Base-by-base conservation (phyloP, 306 rosid genomes). In the Bauhinia variegata region DNA sequence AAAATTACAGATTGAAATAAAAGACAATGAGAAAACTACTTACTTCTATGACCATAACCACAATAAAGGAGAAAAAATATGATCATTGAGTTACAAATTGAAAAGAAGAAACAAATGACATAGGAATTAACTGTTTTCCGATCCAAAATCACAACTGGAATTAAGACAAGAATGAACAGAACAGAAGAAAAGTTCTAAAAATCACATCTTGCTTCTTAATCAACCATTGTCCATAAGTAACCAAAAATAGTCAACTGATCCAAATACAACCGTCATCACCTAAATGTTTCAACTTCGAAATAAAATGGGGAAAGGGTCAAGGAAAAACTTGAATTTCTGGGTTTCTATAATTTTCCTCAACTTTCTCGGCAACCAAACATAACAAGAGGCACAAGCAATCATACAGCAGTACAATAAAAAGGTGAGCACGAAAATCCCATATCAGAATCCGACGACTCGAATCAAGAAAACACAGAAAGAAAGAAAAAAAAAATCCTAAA, bases 1-100 rank as follows among this genome's bases (percentile, higher is more conserved):
- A 32, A 53, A 80, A 50, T 17, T 60, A 89, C 78, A 2, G 93
- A 54, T 32, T 33, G 12, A 57, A 49, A 46, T 50, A 71, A 13
- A 48, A 71, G 55, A 68, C 1, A 53, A 34, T 57, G 52, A 75
- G 56, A 18, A 62, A 75, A 63, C 60, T 7, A 39, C 39, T 41
- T 17, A 38, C 39, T 41, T 17, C 64, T 62, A 55, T 54, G 11
- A 72, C 31, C 17, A 60, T n/a, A n/a, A n/a, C 51, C 54, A 53
- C 16, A 10, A n/a, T n/a, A n/a, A n/a, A 46, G 12, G 9, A 23
- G 34, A 53, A 58, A 33, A 61, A 31, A 60, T 67, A 73, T 67
- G 53, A 68, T 51, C 69, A 61, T 9, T 48, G 49, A 17, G 42
- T 55, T 67, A 39, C 49, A 64, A 60, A 72, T 23, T 7, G 43